Conservation (phyloP, 2,329 filamentous ascomycete genomes). For the Pseudogymnoascus sp. region DNA sequence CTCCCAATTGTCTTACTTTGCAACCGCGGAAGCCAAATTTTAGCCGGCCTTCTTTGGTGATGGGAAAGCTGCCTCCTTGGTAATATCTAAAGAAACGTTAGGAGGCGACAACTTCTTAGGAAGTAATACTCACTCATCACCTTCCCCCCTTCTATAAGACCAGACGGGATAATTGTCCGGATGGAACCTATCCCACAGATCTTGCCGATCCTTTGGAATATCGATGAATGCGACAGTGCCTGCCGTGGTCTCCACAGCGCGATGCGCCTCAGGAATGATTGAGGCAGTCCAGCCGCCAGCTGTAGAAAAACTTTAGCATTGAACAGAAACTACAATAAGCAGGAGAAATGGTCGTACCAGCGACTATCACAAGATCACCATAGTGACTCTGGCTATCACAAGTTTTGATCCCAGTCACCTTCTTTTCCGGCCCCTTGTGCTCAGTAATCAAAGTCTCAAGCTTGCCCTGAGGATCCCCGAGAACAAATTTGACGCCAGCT, state of each 20-base stretch:
- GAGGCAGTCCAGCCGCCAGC: constrained; percentile 27
- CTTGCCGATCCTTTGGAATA: constrained; percentile 24
- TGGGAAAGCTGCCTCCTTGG: constrained; percentile 22
- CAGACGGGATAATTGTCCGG: constrained; percentile 29
- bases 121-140: neutral
- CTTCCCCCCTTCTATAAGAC: neutral
- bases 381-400: constrained; percentile 20
- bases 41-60: constrained; percentile 20
- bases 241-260: constrained; percentile 30
- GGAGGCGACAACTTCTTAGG: neutral
- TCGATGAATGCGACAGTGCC: constrained; percentile 32
- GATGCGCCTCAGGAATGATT: constrained; percentile 19
- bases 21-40: constrained; percentile 24
- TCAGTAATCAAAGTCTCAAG: constrained; percentile 11
- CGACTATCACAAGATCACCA: constrained; percentile 24
- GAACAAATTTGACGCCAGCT: constrained; percentile 25
- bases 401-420: constrained; percentile 24
- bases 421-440: constrained; percentile 11
- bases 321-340: neutral
- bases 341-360: constrained; percentile 12
- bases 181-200: constrained; percentile 29
- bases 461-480: constrained; percentile 20
- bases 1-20: neutral
- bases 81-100: constrained; percentile 9
- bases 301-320: neutral